Conservation (phyloP, 257 asterid species). For the Orobanche coerulescens region DNA sequence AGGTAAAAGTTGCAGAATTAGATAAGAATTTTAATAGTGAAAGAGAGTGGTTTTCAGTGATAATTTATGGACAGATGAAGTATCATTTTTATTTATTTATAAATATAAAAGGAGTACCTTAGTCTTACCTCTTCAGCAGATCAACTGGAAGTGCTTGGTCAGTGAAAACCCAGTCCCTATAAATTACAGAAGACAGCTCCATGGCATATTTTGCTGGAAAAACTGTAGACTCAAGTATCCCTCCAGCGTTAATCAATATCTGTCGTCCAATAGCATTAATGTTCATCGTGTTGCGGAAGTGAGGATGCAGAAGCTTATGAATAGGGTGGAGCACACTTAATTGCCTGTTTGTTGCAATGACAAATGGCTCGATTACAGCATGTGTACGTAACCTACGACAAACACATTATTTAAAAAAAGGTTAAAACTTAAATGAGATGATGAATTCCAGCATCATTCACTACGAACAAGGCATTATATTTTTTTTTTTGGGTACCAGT, state of each 20-base stretch:
- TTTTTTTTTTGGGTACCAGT: constrained; percentile 26
- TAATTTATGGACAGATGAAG: too few species aligned
- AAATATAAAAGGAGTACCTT: background rate
- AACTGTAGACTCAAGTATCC: constrained; percentile 37
- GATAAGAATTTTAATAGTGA: too few species aligned
- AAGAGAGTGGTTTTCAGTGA: too few species aligned
- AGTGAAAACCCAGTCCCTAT: constrained; percentile 38
- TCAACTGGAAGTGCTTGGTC: constrained; percentile 53
- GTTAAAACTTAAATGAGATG: too few species aligned
- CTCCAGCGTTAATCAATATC: constrained; percentile 38
- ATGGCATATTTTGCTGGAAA: constrained; percentile 38
- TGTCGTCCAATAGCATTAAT: constrained; percentile 46
- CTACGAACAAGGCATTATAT: too few species aligned
- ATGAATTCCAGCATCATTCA: too few species aligned
- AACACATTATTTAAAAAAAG: too few species aligned
- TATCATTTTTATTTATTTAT: too few species aligned
- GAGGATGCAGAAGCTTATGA: constrained; percentile 44
- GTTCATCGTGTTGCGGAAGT: constrained; percentile 50
- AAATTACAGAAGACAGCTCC: constrained; percentile 40
- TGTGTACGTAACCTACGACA: constrained; percentile 41
- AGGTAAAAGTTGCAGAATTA: too few species aligned
- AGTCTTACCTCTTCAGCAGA: constrained; percentile 38
- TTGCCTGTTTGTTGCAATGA: constrained; percentile 48
- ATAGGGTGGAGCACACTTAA: constrained; percentile 49
- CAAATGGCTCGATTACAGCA: constrained; percentile 48